These are phyloP conservation scores for Tulasnella sp. DNA, from an alignment of 768 basidiomycete genomes.

Conservation along the genomic window DNA sequence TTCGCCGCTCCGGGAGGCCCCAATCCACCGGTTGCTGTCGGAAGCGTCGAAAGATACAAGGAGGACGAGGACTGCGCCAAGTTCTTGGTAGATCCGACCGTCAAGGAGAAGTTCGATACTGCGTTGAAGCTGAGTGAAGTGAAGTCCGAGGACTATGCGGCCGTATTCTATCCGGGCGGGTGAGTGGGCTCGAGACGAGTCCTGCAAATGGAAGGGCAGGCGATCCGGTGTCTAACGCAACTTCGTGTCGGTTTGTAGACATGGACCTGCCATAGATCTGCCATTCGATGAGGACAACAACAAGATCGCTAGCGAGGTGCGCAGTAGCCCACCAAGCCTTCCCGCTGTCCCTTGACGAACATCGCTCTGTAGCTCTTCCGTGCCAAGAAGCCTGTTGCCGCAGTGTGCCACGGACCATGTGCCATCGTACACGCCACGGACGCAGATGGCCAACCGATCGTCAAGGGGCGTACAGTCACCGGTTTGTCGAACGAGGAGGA, in stretches of 20 bases:
- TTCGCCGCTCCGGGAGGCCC: conserved; percentile 60
- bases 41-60: conserved; percentile 52
- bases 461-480: conserved; percentile 54
- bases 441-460: conserved; percentile 57
- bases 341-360: not conserved
- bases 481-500: conserved; percentile 74
- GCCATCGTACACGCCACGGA: conserved; percentile 58
- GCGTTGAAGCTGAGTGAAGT: conserved; percentile 62
- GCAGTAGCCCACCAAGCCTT: not conserved
- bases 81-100: conserved; percentile 56
- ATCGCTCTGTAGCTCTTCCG: conserved; percentile 54
- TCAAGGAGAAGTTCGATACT: conserved; percentile 49
- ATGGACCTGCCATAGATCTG: conserved; percentile 72
- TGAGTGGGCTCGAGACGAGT: conserved; percentile 26
- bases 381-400: conserved; percentile 58
- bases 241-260: conserved; percentile 31
- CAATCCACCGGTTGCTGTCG: conserved; percentile 64
- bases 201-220: not conserved
- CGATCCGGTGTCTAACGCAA: not conserved
- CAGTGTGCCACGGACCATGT: conserved; percentile 77
- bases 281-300: conserved; percentile 53
- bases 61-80: conserved; percentile 50
- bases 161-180: conserved; percentile 74
- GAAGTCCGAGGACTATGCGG: conserved; percentile 57
- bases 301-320: conserved; percentile 54